Evolutionary conservation across 192 early-diverging fungal species (phyloP), one percentile per base, ranked within the genome.

Genomic region (Geranomyces michiganensis): DNA sequence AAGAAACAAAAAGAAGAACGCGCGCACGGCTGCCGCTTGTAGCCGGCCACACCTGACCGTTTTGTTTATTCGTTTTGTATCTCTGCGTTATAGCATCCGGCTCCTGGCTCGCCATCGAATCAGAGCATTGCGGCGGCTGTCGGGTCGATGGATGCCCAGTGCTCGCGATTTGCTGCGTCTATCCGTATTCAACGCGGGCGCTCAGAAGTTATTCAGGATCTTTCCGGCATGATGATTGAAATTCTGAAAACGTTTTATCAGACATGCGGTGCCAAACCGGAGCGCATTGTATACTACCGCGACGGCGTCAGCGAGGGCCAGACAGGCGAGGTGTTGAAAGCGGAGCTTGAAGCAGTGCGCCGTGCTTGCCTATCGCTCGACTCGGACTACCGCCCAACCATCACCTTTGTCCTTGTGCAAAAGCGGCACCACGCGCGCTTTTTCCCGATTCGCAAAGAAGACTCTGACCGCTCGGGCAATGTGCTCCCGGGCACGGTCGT

Each of bases 351-450:
- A 55, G 89, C 90, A 15, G 89, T 97, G 67, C 80, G 81, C 45
- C 62, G 77, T 0, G 91, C 89, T 19, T 91, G 86, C 68, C 62
- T 73, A 6, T 76, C 78, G 0, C 58, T 97, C 3, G 90, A 94
- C 44, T 26, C 75, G 4, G 76, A 71, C 10, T 96, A 98, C 82
- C 73, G 76, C 1, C 95, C 96, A 0, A 74, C 80, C 19, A 84
- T 99, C 33, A 96, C 95, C 7, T 95, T 89, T 78, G 80, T 94
- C 5, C 81, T 92, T 13, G 90, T 92, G 0, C 92, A 93, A 72
- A 96, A 98, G 77, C 90, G 94, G 15, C 94, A 98, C 75, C 92
- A 94, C 51, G 89, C 92, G 1, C 80, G 90, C 8, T 93, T 92
- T 63, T 88, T 88, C 78, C 85, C 83, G 21, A 80, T 81, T 44